Evolutionary conservation across 2,329 filamentous ascomycete species (phyloP), one percentile per base, ranked within the genome.

Genomic region (Fusarium aywerte): DNA sequence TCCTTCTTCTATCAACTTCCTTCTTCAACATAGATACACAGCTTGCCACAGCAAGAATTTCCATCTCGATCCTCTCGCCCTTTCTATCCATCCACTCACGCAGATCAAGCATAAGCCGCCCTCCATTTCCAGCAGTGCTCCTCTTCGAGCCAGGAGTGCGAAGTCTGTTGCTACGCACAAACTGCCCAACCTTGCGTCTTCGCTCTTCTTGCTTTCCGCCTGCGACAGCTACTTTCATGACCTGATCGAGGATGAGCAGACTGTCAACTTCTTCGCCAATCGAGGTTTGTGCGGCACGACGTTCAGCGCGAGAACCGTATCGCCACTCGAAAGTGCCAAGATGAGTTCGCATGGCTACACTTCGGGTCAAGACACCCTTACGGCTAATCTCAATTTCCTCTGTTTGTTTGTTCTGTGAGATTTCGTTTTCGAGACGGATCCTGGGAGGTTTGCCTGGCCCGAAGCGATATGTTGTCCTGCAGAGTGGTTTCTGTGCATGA

Each of bases 1-100:
- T 73, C 58, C 85, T 79, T 65, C 85, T 78, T 39, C 87, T 78
- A 74, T 90, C 88, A 48, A 88, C 78, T 80, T 90, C 89, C 76
- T 85, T 87, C 82, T 90, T 90, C 68, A 90, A 74, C 87, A 90
- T 88, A 16, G 83, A 75, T 56, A 90, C 68, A 58, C 83, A 87
- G 16, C 84, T 88, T 40, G 83, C 81, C 18, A 89, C 80, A 11
- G 85, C 79, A 20, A 89, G 63, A n/a, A 81, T 77, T 69, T 86
- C 80, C 59, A 84, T 74, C 69, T 85, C 75, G 45, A 70, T 69
- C 4, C 53, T 67, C 42, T 77, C 76, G 8, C 71, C 75, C 69
- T 79, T 80, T 4, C 55, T 33, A 9, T 73, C 77, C 23, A 56
- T 59, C 76, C 79, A 80, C 54, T 73, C 73, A 4, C 72, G 45